Conservation (phyloP, 352 stramenopile genomes). For the Pythium coloratum region DNA sequence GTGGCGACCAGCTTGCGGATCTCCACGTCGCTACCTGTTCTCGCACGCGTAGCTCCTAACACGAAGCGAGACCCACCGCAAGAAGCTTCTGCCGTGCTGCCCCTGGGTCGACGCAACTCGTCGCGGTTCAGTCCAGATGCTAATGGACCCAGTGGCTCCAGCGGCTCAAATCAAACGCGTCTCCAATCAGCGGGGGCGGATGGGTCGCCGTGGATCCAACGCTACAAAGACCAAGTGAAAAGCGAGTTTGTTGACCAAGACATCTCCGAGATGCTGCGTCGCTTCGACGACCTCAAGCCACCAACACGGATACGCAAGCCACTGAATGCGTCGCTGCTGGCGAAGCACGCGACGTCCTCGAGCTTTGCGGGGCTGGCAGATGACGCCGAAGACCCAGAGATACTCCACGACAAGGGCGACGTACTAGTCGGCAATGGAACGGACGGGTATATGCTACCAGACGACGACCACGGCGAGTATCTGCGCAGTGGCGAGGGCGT, state of each 20-base stretch:
- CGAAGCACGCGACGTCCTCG: conserved; percentile 23
- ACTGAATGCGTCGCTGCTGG: conserved; percentile 17
- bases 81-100: not conserved
- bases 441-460: not conserved
- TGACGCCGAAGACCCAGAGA: conserved; percentile 13
- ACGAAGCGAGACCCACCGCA: not conserved
- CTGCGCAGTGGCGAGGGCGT: conserved; percentile 20
- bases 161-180: not conserved
- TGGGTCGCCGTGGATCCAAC: conserved; percentile 23
- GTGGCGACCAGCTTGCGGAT: not conserved
- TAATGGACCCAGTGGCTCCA: not conserved
- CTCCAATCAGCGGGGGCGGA: no score
- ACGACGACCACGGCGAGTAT: conserved; percentile 22
- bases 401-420: not conserved
- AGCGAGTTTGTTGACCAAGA: conserved; percentile 22
- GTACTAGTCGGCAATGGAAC: not conserved
- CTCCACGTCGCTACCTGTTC: not conserved
- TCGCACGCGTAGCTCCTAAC: not conserved
- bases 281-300: conserved; percentile 16
- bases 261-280: conserved; percentile 13
- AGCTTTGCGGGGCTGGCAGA: conserved; percentile 24
- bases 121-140: not conserved
- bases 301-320: conserved; percentile 15
- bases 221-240: conserved; percentile 20
- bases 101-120: not conserved